Evolutionary conservation across 176 grass and related monocot species (phyloP).

Genomic region (Leersia perrieri): DNA sequence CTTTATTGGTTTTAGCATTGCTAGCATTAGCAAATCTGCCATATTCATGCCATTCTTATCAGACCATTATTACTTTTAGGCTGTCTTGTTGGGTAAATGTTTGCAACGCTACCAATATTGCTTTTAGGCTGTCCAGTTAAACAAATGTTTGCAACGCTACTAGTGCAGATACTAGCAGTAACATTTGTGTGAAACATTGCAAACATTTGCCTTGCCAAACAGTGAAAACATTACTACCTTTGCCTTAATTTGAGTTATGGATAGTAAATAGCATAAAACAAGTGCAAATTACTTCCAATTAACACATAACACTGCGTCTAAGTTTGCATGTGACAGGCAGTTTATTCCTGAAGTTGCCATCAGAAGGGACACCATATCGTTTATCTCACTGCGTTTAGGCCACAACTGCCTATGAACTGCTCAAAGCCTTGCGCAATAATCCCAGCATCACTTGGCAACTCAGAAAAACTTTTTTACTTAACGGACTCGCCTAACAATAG

Average conservation of each 20-base stretch:
- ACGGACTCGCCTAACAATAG: too few relatives aligned
- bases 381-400: slow-evolving; percentile 39
- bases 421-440: slow-evolving; percentile 68
- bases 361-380: slow-evolving; percentile 37
- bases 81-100: background rate
- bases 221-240: background rate
- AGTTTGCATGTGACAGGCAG: background rate
- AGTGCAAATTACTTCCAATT: background rate
- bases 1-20: background rate
- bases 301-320: background rate
- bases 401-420: slow-evolving; percentile 20
- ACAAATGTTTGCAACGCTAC: background rate
- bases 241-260: background rate
- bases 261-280: background rate
- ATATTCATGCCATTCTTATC: background rate
- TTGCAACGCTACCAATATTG: background rate
- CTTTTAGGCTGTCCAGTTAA: background rate
- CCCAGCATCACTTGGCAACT: slow-evolving; percentile 43
- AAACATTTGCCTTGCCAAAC: too few relatives aligned
- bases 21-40: background rate
- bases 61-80: background rate
- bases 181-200: too few relatives aligned
- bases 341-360: slow-evolving; percentile 27
- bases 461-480: background rate
- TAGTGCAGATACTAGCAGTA: too few relatives aligned